Evolutionary conservation across 768 basidiomycete species (phyloP).

Genomic region (Hydnomerulius pinastri): DNA sequence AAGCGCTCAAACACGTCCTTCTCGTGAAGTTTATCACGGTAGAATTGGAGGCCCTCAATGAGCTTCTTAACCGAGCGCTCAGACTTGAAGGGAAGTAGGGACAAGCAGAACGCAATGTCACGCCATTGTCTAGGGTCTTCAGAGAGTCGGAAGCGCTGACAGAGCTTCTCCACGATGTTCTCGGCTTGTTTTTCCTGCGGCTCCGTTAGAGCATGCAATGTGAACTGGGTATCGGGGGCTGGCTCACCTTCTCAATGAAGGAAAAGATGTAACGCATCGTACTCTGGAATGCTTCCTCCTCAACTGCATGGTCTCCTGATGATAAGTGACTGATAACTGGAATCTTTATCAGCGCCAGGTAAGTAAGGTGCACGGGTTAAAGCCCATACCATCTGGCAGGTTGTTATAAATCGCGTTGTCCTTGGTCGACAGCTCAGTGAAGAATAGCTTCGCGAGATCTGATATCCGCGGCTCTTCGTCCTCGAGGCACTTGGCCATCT

Average conservation of each 20-base stretch:
- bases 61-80: constrained; percentile 96
- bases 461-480: constrained; percentile 85
- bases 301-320: constrained; percentile 86
- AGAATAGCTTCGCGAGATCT: constrained; percentile 97
- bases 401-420: constrained; percentile 99
- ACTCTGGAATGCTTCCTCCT: constrained; percentile 88
- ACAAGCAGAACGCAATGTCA: constrained; percentile 94
- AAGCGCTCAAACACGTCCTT: constrained; percentile 78
- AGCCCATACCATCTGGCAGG: constrained; percentile 84
- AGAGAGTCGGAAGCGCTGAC: constrained; percentile 88
- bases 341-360: constrained; percentile 6
- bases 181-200: constrained; percentile 96
- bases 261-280: constrained; percentile 95
- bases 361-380: background rate
- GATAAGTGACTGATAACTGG: constrained; percentile 94
- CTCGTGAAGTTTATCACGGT: constrained; percentile 96
- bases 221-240: background rate
- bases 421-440: constrained; percentile 92
- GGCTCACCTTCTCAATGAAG: constrained; percentile 90
- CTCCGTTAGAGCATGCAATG: background rate
- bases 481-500: constrained; percentile 99
- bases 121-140: constrained; percentile 95
- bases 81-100: constrained; percentile 94
- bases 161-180: constrained; percentile 95
- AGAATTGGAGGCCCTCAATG: constrained; percentile 88